Base-by-base conservation (phyloP, 2,329 filamentous ascomycete species). In the Atkinsonella texensis region DNA sequence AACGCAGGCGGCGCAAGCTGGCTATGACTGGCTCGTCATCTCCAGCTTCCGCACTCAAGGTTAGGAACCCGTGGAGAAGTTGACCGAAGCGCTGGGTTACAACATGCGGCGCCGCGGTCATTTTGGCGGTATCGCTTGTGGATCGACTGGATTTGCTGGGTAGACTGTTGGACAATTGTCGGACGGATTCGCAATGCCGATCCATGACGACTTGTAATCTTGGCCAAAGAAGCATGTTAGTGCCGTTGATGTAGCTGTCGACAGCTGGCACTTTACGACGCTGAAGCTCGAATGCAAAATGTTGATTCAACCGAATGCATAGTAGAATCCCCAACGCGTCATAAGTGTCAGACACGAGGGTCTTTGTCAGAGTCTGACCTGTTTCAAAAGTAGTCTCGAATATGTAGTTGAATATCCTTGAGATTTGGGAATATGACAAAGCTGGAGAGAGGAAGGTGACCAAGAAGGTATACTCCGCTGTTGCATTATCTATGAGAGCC, bases 1-100 rank as follows among this genome's bases (percentile, higher is more conserved):
- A 78, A 32, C 89, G 75, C 60, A 98, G 68, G 28, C 93, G 79
- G 12, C 77, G 77, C 46, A 98, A 68, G 60, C 89, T 95, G 46
- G 86, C 83, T 0, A 84, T 83, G 2, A 97, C 87, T 0, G 93
- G 93, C 66, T 98, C 93, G 58, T 96, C 90, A 58, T 97, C 93
- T 2, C 89, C 89, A 0, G 89, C 88, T 59, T 96, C 90, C n/a
- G 82, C 81, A 62, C 88, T 94, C 43, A 98, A 76, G 0, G 81
- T 74, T 32, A 97, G 70, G 32, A 97, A 85, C 2, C 88, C 89
- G 56, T 95, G 87, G 47, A 95, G 69, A 48, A 98, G 82, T 68
- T 96, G 91, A 0, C 88, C 93, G 62, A 97, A 97, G n/a, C 89
- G 82, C 66, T 98, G 93, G 0, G 93, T 96, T 17, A 94, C 76